A percentile compares a stretch with the other conserved stretches of the same genome.
phyloP scores from a whole-genome alignment of 345 rosid genomes.

The Clarkia xantiana region DNA sequence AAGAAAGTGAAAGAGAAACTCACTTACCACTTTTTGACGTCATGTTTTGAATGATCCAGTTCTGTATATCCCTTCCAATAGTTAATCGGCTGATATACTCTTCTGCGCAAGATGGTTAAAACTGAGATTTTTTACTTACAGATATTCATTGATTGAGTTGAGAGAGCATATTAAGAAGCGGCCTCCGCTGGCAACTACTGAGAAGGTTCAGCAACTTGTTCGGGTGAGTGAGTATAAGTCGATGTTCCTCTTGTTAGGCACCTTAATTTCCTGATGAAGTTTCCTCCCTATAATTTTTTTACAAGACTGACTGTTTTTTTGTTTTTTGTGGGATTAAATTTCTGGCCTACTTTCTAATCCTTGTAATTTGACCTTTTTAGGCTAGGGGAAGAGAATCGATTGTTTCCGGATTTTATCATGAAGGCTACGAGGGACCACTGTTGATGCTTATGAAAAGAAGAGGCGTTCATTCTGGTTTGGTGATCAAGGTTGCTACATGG shows the following conservation, averaged over 20 bases:
- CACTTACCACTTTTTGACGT: no score
- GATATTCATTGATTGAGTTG: constrained; percentile 62
- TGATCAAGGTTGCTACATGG: constrained; percentile 47
- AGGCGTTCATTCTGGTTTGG: constrained; percentile 88
- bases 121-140: constrained; percentile 12
- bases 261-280: background rate
- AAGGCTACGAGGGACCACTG: constrained; percentile 87
- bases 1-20: no score
- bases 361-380: constrained; percentile 25
- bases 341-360: background rate
- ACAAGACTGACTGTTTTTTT: no score
- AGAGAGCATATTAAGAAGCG: constrained; percentile 98
- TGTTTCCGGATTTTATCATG: constrained; percentile 90
- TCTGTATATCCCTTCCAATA: no score
- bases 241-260: background rate
- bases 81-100: background rate
- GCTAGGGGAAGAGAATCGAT: constrained; percentile 79
- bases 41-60: no score
- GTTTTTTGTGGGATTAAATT: no score
- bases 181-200: constrained; percentile 88
- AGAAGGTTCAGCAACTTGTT: constrained; percentile 82
- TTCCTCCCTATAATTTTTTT: background rate
- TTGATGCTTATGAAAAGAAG: constrained; percentile 98
- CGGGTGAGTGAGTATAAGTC: constrained; percentile 44
- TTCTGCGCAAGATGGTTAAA: background rate